Evolutionary conservation across 2,329 filamentous ascomycete genomes (phyloP), one percentile per base, ranked within the genome.

Genomic region (Alternaria sp.): DNA sequence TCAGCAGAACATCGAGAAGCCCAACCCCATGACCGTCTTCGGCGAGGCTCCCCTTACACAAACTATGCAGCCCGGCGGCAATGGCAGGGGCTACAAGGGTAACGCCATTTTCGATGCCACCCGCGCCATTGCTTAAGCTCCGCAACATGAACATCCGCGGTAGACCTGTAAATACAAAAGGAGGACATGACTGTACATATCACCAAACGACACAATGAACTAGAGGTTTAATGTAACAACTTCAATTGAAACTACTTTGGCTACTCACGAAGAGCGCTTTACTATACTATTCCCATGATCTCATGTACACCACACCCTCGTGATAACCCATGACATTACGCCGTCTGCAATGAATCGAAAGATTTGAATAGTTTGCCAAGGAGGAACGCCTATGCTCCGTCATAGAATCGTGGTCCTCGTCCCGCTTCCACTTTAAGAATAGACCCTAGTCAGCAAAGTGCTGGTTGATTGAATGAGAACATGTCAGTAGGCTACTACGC

Each of bases 401-500:
- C 18, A 41, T 22, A 22, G 40, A 22, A 18, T 34, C n/a, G 12
- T 54, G 25, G 36, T 40, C 36, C 36, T 18, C 9, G 4, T 9
- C 14, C 36, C n/a, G 20, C 11, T 25, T 25, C 20, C 40, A 16
- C 40, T 38, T 20, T 38, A 46, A 25, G 49, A 34, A 36, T 18
- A 44, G 30, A 32, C 20, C 9, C 36, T 52, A 16, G 41, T 25
- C 27, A 50, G 50, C 36, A 48, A 57, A 27, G 40, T 34, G 56
- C 34, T 20, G 51, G 46, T 22, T 43, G 20, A 5, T n/a, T 20
- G 20, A 8, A 50, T 36, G 25, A 49, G 20, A 51, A 48, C 10
- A 40, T 36, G 32, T 18, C 41, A n/a, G 16, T 40, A 20, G 6
- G 41, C 12, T 14, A 6, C 55, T 57, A 72, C 41, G 87, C 86